A percentile compares a stretch with the other conserved stretches of the same genome.
phyloP scores from a whole-genome alignment of 1,284 basidiomycete species.

The Rhodotorula sp. region DNA sequence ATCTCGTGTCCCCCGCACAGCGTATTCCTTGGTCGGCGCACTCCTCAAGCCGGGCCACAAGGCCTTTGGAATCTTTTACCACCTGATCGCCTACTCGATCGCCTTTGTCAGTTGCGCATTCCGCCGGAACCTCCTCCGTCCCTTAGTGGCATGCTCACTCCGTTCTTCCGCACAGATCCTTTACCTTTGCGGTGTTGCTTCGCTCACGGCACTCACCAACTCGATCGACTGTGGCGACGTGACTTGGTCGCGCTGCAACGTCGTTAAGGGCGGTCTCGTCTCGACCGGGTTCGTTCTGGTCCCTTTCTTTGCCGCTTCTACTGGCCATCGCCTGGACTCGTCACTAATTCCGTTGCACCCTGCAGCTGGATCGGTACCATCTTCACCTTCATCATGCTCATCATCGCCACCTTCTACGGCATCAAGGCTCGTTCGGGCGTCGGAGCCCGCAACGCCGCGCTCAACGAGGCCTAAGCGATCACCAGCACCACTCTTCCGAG shows the following conservation, averaged over 20 bases:
- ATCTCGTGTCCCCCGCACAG: conserved; percentile 31
- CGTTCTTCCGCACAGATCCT: conserved; percentile 45
- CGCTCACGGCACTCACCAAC: conserved; percentile 50
- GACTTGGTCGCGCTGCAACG: conserved; percentile 48
- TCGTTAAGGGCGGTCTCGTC: conserved; percentile 49
- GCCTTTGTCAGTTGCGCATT: conserved; percentile 37
- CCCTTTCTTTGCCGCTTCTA: too few species aligned
- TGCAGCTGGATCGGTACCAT: conserved; percentile 51
- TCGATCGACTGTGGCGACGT: conserved; percentile 47
- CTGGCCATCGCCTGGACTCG: fast-evolving
- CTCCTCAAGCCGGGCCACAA: conserved; percentile 45
- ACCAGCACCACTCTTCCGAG: not conserved
- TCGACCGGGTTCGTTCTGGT: conserved; percentile 40
- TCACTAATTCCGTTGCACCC: not conserved
- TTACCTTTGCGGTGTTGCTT: conserved; percentile 50
- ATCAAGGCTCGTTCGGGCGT: conserved; percentile 50
- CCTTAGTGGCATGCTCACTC: not conserved
- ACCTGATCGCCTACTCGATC: conserved; percentile 50
- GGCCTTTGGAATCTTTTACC: conserved; percentile 51
- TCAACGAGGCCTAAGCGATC: conserved; percentile 26
- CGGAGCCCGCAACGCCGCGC: conserved; percentile 39
- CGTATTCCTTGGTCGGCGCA: conserved; percentile 51
- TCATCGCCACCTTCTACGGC: conserved; percentile 47
- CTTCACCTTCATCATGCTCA: conserved; percentile 47
- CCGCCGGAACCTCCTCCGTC: not conserved